Percentiles rank a stretch among this genome's conserved stretches.
phyloP scores from a whole-genome alignment of 768 basidiomycete genomes.

The Pleurotus giganteus region DNA sequence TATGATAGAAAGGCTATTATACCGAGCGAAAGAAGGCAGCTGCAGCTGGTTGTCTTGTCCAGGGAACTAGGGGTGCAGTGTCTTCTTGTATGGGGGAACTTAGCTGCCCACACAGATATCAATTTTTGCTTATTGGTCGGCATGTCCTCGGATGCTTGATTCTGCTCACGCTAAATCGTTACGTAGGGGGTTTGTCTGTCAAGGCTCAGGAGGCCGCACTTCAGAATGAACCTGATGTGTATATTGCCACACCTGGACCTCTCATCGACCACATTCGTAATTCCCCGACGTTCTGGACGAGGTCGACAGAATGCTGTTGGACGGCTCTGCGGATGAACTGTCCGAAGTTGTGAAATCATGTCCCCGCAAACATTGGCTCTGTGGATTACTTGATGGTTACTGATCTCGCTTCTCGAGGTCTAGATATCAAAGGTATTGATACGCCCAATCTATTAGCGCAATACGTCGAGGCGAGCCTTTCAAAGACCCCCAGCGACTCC shows the following conservation, averaged over 20 bases:
- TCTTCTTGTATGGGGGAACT: slow-evolving; percentile 83
- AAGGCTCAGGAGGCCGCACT: slow-evolving; percentile 88
- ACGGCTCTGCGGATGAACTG: slow-evolving; percentile 94
- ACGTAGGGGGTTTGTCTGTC: slow-evolving; percentile 83
- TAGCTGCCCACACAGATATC: slow-evolving; percentile 87
- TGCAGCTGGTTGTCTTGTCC: slow-evolving; percentile 84
- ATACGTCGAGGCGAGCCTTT: no score
- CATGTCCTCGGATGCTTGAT: slow-evolving; percentile 29
- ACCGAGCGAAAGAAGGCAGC: slow-evolving; percentile 88
- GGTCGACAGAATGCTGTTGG: slow-evolving; percentile 95
- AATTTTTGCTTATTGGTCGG: slow-evolving; percentile 91
- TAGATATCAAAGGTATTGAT: slow-evolving; percentile 97
- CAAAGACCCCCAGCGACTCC: no score
- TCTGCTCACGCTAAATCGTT: background rate
- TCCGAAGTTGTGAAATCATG: slow-evolving; percentile 91
- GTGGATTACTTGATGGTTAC: slow-evolving; percentile 97
- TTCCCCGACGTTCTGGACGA: slow-evolving; percentile 96
- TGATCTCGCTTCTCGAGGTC: slow-evolving; percentile 90
- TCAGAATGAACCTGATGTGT: slow-evolving; percentile 85
- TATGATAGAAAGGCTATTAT: slow-evolving; percentile 88
- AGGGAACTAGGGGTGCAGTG: slow-evolving; percentile 95
- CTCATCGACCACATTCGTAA: slow-evolving; percentile 97
- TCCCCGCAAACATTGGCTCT: slow-evolving; percentile 71
- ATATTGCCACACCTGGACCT: slow-evolving; percentile 97
- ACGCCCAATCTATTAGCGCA: slow-evolving; percentile 92